Conservation (phyloP, 331 rosid species). For the Phaseolus coccineus region DNA sequence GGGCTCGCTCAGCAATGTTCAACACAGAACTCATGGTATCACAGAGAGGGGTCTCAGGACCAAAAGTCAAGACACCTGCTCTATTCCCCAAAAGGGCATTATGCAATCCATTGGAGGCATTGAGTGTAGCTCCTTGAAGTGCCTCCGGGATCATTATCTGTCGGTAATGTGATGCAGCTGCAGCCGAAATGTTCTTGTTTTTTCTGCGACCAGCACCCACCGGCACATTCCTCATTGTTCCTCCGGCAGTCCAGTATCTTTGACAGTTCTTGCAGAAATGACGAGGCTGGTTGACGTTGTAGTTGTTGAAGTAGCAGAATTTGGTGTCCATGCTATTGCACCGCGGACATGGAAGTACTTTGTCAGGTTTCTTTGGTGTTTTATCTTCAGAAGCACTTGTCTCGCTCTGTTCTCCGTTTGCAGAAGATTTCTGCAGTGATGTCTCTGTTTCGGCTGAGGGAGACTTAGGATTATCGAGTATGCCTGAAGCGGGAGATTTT, state of each 20-base stretch:
- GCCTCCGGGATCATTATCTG: conserved; percentile 64
- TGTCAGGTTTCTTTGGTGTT: conserved; percentile 79
- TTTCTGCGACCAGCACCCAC: conserved; percentile 94
- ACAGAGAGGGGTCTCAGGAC: conserved; percentile 68
- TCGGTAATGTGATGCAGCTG: conserved; percentile 49
- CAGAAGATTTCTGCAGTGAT: conserved; percentile 60
- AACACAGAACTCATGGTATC: conserved; percentile 70
- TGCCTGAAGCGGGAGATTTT: conserved; percentile 54
- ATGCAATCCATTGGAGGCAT: conserved; percentile 52
- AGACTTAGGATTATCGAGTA: conserved; percentile 60
- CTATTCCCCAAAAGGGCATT: conserved; percentile 56
- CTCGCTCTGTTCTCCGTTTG: conserved; percentile 70
- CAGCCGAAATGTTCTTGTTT: conserved; percentile 64
- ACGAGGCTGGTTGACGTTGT: conserved; percentile 93
- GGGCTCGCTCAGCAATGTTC: conserved; percentile 58
- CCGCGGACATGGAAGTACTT: conserved; percentile 82
- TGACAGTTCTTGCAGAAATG: conserved; percentile 95
- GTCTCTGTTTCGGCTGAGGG: conserved; percentile 69
- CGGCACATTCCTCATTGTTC: conserved; percentile 89
- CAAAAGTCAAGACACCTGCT: conserved; percentile 66
- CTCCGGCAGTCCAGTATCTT: conserved; percentile 96
- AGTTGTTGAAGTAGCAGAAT: conserved; percentile 87
- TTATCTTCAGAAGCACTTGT: conserved; percentile 66
- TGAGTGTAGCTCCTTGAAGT: conserved; percentile 54
- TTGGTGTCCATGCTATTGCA: conserved; percentile 92